Evolutionary conservation across 768 basidiomycete species (phyloP), one percentile per base, ranked within the genome.

Genomic region (Pisolithus orientalis): DNA sequence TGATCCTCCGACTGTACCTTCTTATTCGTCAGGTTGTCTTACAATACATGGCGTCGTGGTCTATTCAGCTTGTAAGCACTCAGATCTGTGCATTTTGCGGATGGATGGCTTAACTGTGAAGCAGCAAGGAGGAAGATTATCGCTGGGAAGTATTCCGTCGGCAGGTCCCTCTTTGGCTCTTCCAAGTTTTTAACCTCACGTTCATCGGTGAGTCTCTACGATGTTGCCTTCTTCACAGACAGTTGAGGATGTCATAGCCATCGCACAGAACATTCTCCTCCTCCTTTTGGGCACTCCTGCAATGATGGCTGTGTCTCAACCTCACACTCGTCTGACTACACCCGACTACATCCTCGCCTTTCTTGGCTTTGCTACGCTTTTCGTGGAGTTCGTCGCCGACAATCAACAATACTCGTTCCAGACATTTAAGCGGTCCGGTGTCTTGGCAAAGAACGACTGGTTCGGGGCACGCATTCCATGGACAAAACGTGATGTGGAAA

Each of bases 401-500:
- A 93, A 94, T 59, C 90, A 94, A 65, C 95, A 97, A 60, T 94
- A 80, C 67, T 81, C 86, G 3, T 95, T 77, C 68, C 89, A 91
- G 57, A 79, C 79, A 0, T 87, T 83, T 69, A 97, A 98, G 66
- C 81, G 65, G 65, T 16, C 70, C 54, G 63, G 56, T 56, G 73
- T 56, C 60, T 59, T 57, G 61, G 63, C 45, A 53, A 65, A 31
- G 62, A 71, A 49, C 32, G 80, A 89, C 9, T 87, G 89, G 85
- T 69, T 72, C 24, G 81, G 82, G 7, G 79, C 87, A 3, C 75
- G 80, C 25, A 76, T 90, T n/a, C 53, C 71, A 5, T 88, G 86
- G 80, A 82, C 81, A 1, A 72, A 78, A 17, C 77, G 76, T 17
- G 87, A 91, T 66, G 79, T 76, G 1, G 72, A 83, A 55, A 76